A percentile compares a stretch with the other conserved stretches of the same genome.
phyloP scores from a whole-genome alignment of 352 stramenopile genomes.

The Pythium apleroticum region DNA sequence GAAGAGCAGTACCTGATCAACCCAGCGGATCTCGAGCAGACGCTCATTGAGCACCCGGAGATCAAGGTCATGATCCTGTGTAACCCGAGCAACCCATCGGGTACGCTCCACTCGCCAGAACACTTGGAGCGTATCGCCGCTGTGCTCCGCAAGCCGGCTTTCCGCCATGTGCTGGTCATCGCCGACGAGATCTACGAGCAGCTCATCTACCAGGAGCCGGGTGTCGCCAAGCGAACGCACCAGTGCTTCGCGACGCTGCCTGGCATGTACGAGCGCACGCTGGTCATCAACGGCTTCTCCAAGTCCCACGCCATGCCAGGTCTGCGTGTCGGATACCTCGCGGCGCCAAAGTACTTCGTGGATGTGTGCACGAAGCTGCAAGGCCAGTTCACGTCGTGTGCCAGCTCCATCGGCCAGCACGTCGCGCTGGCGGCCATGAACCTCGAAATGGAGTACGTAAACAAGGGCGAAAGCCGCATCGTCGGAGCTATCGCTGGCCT shows the following conservation, averaged over 20 bases:
- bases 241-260: slow-evolving; percentile 70
- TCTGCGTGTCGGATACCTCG: slow-evolving; percentile 93
- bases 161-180: slow-evolving; percentile 70
- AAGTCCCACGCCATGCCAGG: slow-evolving; percentile 97
- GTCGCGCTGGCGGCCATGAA: slow-evolving; percentile 89
- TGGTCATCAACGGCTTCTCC: slow-evolving; percentile 96
- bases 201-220: slow-evolving; percentile 87
- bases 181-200: slow-evolving; percentile 94
- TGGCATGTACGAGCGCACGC: slow-evolving; percentile 89
- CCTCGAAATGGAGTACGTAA: slow-evolving; percentile 73
- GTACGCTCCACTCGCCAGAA: slow-evolving; percentile 60
- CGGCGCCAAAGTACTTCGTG: slow-evolving; percentile 72
- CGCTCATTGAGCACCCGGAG: slow-evolving; percentile 65
- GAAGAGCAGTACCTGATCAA: slow-evolving; percentile 93
- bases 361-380: slow-evolving; percentile 92
- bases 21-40: slow-evolving; percentile 68
- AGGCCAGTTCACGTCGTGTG: slow-evolving; percentile 95
- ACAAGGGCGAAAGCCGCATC: slow-evolving; percentile 51
- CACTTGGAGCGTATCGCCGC: slow-evolving; percentile 30
- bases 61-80: slow-evolving; percentile 94
- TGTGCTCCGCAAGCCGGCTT: slow-evolving; percentile 32
- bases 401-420: slow-evolving; percentile 90
- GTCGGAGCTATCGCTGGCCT: slow-evolving; percentile 51
- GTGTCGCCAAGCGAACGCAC: slow-evolving; percentile 51
- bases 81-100: slow-evolving; percentile 96